Percentiles rank a stretch among this genome's conserved stretches.
phyloP scores from a whole-genome alignment of 352 stramenopile species.

The Paralagenidium karlingii region DNA sequence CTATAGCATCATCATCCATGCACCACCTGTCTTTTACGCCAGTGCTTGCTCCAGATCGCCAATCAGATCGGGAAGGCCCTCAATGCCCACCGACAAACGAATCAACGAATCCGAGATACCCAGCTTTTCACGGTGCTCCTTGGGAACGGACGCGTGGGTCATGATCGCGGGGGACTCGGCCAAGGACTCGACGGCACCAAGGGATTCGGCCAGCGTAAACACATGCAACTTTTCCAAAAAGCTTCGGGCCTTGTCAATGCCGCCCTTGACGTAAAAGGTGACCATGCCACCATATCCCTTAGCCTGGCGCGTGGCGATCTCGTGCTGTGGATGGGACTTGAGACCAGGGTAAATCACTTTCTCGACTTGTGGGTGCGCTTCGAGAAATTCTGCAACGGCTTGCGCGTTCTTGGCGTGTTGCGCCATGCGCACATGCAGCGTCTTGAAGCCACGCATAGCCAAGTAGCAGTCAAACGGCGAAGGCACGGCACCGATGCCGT shows the following conservation, averaged over 20 bases:
- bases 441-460: constrained; percentile 92
- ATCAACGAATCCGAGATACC: constrained; percentile 90
- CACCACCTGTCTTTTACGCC: too few relatives aligned
- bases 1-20: too few relatives aligned
- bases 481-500: constrained; percentile 87
- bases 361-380: constrained; percentile 77
- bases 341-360: constrained; percentile 91
- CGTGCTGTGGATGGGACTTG: constrained; percentile 78
- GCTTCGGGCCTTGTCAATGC: constrained; percentile 59
- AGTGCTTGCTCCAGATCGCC: constrained; percentile 77
- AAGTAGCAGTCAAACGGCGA: constrained; percentile 91
- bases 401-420: constrained; percentile 91
- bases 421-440: constrained; percentile 89
- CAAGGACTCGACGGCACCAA: constrained; percentile 88
- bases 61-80: constrained; percentile 87
- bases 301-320: constrained; percentile 73
- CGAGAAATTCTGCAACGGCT: constrained; percentile 84
- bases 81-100: constrained; percentile 87
- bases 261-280: constrained; percentile 90
- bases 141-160: constrained; percentile 87
- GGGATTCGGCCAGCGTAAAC: constrained; percentile 91
- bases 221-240: constrained; percentile 91
- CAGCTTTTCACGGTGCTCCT: constrained; percentile 77
- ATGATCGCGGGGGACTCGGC: constrained; percentile 92
- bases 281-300: constrained; percentile 76